Evolutionary conservation across 345 rosid genomes (phyloP), one percentile per base, ranked within the genome.

Genomic region (Populus pruinosa): DNA sequence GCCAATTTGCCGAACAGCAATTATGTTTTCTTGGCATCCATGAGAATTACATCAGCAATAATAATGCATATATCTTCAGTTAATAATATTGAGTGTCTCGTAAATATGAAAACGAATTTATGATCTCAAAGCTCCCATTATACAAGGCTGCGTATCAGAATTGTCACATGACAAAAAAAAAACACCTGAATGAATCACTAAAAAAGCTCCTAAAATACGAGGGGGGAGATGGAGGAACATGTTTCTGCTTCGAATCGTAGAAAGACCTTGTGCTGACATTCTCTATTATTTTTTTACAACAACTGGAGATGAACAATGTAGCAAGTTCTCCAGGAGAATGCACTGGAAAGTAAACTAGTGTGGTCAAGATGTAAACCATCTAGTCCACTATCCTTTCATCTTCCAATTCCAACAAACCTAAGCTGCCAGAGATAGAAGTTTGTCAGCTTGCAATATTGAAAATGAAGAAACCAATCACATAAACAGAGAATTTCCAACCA

Each of bases 351-450:
- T 72, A 55, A 35, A 21, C 27, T 35, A 7, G 25, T 6, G 63
- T n/a, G 18, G 50, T 27, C 7, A 14, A 43, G 9, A 61, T 23
- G 31, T 21, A 41, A 29, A 55, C 38, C 35, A 35, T 6, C 69
- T 75, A 14, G 9, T 62, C 31, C 31, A 29, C 29, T n/a, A 2
- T 66, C 11, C 70, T 47, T 44, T 79, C 83, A 79, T 79, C 71
- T 81, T 77, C 90, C 85, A 9, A 88, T 73, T 70, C 93, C 91
- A 36, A 87, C 73, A 11, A 88, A 69, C 62, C 76, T 74, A 71
- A 90, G 84, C 91, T 89, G 91, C 70, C 72, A 77, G 10, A 77
- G 10, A 70, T 9, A 13, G 53, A 35, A 71, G 39, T 27, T 29
- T 6, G 18, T 70, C 27, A n/a, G 64, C 7, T 6, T 31, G 72